phyloP scores from a whole-genome alignment of 2,329 filamentous ascomycete genomes.

The Elsinoe ampelina region DNA sequence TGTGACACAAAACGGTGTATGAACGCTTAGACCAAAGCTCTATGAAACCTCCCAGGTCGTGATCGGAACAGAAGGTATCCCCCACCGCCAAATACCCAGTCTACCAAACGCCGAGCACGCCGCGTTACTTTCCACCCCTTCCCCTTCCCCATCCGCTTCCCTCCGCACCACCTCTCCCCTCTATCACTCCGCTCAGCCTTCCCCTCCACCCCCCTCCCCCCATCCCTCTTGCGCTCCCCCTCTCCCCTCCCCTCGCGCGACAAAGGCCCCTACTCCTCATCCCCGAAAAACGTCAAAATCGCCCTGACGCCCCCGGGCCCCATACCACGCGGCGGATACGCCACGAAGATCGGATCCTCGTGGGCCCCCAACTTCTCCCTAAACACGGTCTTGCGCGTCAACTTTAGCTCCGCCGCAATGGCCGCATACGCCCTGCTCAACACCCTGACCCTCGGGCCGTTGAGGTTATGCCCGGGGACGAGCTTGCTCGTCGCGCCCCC shows the following conservation, averaged over 20 bases:
- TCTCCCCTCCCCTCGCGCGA: background rate
- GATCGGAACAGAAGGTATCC: background rate
- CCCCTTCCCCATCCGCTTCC: background rate
- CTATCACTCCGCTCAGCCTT: too few relatives aligned
- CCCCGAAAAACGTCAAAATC: slow-evolving; percentile 85
- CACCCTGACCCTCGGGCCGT: slow-evolving; percentile 70
- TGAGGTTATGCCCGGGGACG: slow-evolving; percentile 70
- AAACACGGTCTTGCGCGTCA: slow-evolving; percentile 81
- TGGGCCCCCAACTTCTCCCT: slow-evolving; percentile 79
- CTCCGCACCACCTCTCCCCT: too few relatives aligned
- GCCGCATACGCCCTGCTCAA: slow-evolving; percentile 74
- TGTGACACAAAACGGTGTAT: too few relatives aligned
- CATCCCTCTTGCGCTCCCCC: too few relatives aligned
- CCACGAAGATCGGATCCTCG: slow-evolving; percentile 80
- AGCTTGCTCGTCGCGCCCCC: slow-evolving; percentile 68
- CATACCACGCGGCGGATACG: slow-evolving; percentile 78
- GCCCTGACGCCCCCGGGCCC: slow-evolving; percentile 73
- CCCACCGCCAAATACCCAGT: background rate
- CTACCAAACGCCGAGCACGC: background rate
- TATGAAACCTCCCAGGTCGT: background rate
- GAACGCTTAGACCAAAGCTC: background rate
- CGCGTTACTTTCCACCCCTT: too few relatives aligned
- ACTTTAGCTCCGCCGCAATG: slow-evolving; percentile 68
- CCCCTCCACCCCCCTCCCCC: too few relatives aligned
- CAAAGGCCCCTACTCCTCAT: slow-evolving; percentile 35